Evolutionary conservation across 306 rosid genomes (phyloP).

Genomic region (Vigna hirtella): DNA sequence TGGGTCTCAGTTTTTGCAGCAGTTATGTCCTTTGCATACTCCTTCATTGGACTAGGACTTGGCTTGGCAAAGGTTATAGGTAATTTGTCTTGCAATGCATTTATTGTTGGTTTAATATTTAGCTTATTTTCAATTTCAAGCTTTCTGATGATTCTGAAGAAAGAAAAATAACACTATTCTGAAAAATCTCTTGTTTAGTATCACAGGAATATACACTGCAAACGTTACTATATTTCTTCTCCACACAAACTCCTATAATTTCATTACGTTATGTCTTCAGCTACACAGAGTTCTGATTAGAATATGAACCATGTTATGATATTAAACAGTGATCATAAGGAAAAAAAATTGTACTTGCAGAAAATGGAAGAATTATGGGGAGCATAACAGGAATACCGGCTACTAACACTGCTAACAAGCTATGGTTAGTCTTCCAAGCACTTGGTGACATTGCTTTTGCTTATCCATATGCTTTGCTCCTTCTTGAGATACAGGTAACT

Average conservation of each 20-base stretch:
- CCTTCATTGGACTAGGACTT: constrained; percentile 70
- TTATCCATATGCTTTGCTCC: constrained; percentile 76
- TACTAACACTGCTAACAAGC: constrained; percentile 51
- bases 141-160: not conserved
- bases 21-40: constrained; percentile 67
- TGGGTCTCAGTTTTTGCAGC: constrained; percentile 75
- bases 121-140: not conserved
- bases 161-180: not conserved
- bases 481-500: constrained; percentile 81
- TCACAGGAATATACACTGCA: too few species aligned
- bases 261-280: too few species aligned
- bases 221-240: too few species aligned
- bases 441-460: constrained; percentile 84
- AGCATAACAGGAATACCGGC: constrained; percentile 65
- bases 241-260: too few species aligned
- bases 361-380: constrained; percentile 76
- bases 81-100: constrained; percentile 29
- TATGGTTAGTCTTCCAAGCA: constrained; percentile 79
- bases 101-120: constrained; percentile 9
- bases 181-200: not conserved
- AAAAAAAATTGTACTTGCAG: constrained; percentile 49
- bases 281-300: too few species aligned
- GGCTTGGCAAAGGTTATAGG: constrained; percentile 63
- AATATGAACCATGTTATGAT: too few species aligned
- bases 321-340: too few species aligned